Percentiles rank a stretch among this genome's conserved stretches.
Conservation (phyloP, 1,139 yeast genomes). For the Lipomyces yarrowii region DNA sequence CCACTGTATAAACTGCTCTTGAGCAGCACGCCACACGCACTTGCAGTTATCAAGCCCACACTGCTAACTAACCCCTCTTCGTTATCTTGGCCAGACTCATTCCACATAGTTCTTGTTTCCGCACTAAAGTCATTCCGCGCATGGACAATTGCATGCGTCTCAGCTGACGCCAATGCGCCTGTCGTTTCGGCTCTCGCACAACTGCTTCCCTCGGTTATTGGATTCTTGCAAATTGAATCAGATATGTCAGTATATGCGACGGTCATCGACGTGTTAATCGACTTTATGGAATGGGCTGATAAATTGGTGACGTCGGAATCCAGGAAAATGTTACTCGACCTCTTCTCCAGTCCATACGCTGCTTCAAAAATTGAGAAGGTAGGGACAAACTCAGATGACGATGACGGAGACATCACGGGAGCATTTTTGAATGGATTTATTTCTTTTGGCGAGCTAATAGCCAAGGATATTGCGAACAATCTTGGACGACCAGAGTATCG, state of each 20-base stretch:
- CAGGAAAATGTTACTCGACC: slow-evolving; percentile 2
- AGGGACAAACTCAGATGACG: slow-evolving; percentile 7
- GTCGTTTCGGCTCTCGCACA: slow-evolving; percentile 5
- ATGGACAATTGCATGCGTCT: slow-evolving; percentile 21
- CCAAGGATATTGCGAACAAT: slow-evolving; percentile 16
- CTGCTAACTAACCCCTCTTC: slow-evolving; percentile 3
- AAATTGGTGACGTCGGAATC: slow-evolving; percentile 13
- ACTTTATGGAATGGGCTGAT: slow-evolving; percentile 27
- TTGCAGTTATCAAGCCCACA: slow-evolving; percentile 9
- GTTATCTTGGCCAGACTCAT: slow-evolving; percentile 4
- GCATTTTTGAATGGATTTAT: slow-evolving; percentile 23
- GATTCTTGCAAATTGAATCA: slow-evolving; percentile 16
- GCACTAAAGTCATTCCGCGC: slow-evolving; percentile 21
- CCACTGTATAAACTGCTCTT: slow-evolving; percentile 9
- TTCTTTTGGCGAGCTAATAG: slow-evolving; percentile 27
- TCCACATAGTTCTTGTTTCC: slow-evolving; percentile 9
- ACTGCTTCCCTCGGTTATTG: slow-evolving; percentile 7
- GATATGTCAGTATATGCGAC: slow-evolving; percentile 20
- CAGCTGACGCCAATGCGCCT: background rate
- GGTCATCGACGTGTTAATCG: slow-evolving; percentile 20
- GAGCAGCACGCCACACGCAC: slow-evolving; percentile 9
- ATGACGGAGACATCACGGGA: slow-evolving; percentile 10
- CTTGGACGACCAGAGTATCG: slow-evolving; percentile 5
- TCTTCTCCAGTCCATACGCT: slow-evolving; percentile 21
- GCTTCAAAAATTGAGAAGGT: slow-evolving; percentile 10